Evolutionary conservation across 2,329 filamentous ascomycete genomes (phyloP), one percentile per base, ranked within the genome.

Genomic region (Ophiocordyceps australis): DNA sequence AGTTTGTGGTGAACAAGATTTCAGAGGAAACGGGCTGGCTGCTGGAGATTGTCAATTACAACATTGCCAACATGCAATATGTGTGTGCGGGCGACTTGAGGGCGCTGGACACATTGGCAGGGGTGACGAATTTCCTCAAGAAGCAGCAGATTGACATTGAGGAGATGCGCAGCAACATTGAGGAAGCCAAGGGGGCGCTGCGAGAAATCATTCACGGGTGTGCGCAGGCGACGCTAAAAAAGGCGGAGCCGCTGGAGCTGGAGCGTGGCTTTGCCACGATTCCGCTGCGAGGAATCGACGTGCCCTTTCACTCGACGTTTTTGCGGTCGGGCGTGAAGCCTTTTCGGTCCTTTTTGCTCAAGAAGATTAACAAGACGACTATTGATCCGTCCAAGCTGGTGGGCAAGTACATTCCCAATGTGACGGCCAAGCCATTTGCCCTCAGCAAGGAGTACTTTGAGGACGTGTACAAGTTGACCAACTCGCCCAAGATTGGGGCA

Each of bases 361-460:
- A 95, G 79, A 98, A 98, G 71, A 95, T 98, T 60, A 83, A 95
- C 67, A 93, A 92, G 72, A 94, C 85, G 14, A 91, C 80, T 28
- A 95, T 98, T 50, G 89, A 98, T 50, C 89, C 89, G 5, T 78
- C 80, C 50, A 95, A 95, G 65, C 59, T 98, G 44, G 68, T 98
- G 38, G 89, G 89, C 44, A 98, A 98, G 59, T 98, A 98, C 59
- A 95, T 98, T 38, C 89, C 89, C 40, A 98, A 98, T 55, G 91
- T 98, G 38, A 98, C 89, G 29, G 89, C 89, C 30, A 75, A 75
- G 55, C 89, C 89, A 11, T 98, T 98, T 49, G 82, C 83, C 50
- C 63, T 98, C 37, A 92, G 83, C 28, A 92, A 85, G 66, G 89
- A 95, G 59, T 98, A 98, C 60, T 98, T 98, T 55, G 86, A 98